phyloP scores from a whole-genome alignment of 345 rosid genomes.

The Eucalyptus sp. region DNA sequence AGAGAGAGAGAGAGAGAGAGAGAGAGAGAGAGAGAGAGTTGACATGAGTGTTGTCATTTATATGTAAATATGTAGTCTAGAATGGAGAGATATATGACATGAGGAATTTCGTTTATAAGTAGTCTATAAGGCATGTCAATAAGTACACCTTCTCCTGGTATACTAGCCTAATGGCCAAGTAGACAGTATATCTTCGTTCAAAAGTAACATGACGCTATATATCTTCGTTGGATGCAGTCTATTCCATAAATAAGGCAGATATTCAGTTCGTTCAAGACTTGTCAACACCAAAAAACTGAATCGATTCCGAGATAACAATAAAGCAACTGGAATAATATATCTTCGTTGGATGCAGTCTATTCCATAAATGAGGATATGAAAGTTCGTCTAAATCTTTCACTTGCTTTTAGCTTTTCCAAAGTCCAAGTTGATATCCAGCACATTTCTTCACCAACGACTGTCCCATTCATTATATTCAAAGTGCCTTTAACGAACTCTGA shows the following conservation, averaged over 20 bases:
- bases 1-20: no score
- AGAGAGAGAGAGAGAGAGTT: neutral
- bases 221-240: neutral
- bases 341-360: neutral
- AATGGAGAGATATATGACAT: neutral
- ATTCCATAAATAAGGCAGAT: neutral
- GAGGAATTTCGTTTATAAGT: no score
- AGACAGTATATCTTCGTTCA: neutral
- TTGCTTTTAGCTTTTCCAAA: neutral
- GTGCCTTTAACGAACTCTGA: neutral
- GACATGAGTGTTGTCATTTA: no score
- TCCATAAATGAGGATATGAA: neutral
- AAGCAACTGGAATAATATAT: neutral
- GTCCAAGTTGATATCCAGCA: neutral
- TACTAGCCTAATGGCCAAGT: neutral
- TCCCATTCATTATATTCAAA: neutral
- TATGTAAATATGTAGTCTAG: neutral
- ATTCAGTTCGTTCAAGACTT: neutral
- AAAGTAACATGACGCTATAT: neutral
- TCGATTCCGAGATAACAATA: neutral
- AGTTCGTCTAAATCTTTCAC: neutral
- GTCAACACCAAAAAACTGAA: neutral
- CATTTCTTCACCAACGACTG: neutral
- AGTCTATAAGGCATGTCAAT: neutral
- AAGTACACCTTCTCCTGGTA: neutral